phyloP scores from a whole-genome alignment of 805 yeast species.

The Spathaspora passalidarum region DNA sequence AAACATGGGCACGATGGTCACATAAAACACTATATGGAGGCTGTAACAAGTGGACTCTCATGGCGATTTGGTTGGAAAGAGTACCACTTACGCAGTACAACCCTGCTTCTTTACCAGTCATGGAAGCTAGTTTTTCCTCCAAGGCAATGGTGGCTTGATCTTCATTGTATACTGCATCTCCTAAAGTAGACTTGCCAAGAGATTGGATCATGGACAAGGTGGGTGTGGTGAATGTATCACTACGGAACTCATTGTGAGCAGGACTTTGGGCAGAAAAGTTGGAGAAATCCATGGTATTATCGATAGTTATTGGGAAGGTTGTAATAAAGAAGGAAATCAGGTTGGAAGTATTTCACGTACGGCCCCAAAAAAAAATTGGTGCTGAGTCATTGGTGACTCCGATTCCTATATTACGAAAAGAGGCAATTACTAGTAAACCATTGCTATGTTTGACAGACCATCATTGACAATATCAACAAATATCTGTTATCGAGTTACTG shows the following conservation, averaged over 20 bases:
- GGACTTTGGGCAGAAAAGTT: slow-evolving; percentile 16
- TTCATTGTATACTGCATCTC: slow-evolving; percentile 89
- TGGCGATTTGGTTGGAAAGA: slow-evolving; percentile 81
- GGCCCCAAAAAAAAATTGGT: not conserved
- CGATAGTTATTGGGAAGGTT: not conserved
- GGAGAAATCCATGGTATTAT: slow-evolving; percentile 9
- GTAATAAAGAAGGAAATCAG: not conserved
- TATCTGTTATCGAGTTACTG: too few relatives aligned
- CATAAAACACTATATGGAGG: slow-evolving; percentile 87
- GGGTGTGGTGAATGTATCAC: slow-evolving; percentile 93
- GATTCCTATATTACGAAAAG: not conserved
- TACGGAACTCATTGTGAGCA: slow-evolving; percentile 40
- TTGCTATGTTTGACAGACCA: too few relatives aligned
- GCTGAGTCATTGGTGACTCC: not conserved
- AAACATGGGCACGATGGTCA: slow-evolving; percentile 84
- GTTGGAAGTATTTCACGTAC: not conserved
- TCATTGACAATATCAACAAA: too few relatives aligned
- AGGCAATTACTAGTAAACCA: too few relatives aligned
- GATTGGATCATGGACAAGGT: slow-evolving; percentile 64
- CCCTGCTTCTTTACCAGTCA: slow-evolving; percentile 81
- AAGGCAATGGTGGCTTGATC: slow-evolving; percentile 67
- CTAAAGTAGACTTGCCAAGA: slow-evolving; percentile 56
- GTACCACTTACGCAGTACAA: slow-evolving; percentile 88
- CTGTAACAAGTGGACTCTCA: slow-evolving; percentile 69
- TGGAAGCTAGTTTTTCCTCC: slow-evolving; percentile 58